Percentiles rank a stretch among this genome's conserved stretches.
Evolutionary conservation across 108 stramenopile species (phyloP).

Genomic region (Skeletonema grethae): DNA sequence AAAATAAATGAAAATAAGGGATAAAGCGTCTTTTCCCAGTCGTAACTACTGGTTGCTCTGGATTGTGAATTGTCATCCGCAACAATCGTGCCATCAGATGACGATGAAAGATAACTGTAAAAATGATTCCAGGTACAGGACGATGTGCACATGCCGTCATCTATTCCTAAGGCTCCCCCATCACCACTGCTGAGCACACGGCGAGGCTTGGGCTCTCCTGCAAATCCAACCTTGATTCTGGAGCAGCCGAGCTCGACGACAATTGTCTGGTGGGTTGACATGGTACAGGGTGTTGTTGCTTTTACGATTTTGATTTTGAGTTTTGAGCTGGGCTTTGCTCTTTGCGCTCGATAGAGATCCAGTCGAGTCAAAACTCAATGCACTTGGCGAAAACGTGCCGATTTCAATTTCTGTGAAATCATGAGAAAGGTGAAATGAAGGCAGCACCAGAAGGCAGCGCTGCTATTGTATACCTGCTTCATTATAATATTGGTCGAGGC

Average conservation of each 20-base stretch:
- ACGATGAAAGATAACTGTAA: constrained; percentile 25
- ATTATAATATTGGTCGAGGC: no score
- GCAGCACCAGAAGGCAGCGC: no score
- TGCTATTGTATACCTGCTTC: no score
- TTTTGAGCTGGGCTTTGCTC: no score
- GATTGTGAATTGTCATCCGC: not conserved
- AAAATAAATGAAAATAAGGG: constrained; percentile 31
- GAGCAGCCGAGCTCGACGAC: constrained; percentile 43
- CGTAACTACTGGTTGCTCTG: constrained; percentile 9
- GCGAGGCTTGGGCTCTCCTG: constrained; percentile 48
- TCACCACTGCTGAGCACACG: constrained; percentile 19
- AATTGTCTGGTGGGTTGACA: constrained; percentile 41
- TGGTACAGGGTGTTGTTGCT: not conserved
- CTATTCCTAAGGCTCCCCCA: constrained; percentile 21
- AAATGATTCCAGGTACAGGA: constrained; percentile 26
- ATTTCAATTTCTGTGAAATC: no score
- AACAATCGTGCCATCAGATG: not conserved
- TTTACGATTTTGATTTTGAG: no score
- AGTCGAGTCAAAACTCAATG: no score
- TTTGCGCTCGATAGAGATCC: no score
- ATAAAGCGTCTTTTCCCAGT: constrained; percentile 45
- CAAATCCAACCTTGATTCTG: constrained; percentile 43
- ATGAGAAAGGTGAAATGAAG: no score
- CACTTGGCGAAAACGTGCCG: no score
- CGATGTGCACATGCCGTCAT: constrained; percentile 31